Conservation (phyloP, 2,329 filamentous ascomycete genomes). For the Talaromyces atroroseus region DNA sequence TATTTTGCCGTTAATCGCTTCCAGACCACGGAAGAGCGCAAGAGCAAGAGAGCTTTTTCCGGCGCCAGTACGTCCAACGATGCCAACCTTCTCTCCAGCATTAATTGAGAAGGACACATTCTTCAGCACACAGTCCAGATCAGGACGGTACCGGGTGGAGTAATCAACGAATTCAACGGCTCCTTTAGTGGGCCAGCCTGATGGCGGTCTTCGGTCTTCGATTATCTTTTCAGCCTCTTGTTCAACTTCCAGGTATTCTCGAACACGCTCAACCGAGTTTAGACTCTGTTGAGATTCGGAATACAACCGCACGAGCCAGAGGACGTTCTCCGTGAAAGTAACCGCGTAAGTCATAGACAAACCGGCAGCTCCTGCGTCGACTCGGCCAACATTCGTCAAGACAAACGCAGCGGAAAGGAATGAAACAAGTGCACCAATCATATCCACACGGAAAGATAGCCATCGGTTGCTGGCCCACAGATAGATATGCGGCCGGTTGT, state of each 20-base stretch:
- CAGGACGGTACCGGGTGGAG: slow-evolving; percentile 79
- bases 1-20: slow-evolving; percentile 85
- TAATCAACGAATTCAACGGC: slow-evolving; percentile 84
- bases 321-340: slow-evolving; percentile 91
- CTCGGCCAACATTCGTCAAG: slow-evolving; percentile 70
- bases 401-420: slow-evolving; percentile 94
- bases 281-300: slow-evolving; percentile 97
- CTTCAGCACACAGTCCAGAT: slow-evolving; percentile 80
- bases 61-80: slow-evolving; percentile 90
- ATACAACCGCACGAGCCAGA: slow-evolving; percentile 94
- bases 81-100: slow-evolving; percentile 86
- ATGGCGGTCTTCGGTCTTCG: slow-evolving; percentile 68
- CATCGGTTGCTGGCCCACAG: slow-evolving; percentile 96
- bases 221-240: slow-evolving; percentile 80
- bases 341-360: slow-evolving; percentile 93
- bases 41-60: slow-evolving; percentile 94
- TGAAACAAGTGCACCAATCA: slow-evolving; percentile 82
- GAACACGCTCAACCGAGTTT: slow-evolving; percentile 96
- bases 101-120: slow-evolving; percentile 80
- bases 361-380: slow-evolving; percentile 88
- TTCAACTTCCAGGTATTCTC: slow-evolving; percentile 94
- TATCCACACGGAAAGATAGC: slow-evolving; percentile 87
- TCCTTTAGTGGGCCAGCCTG: slow-evolving; percentile 80
- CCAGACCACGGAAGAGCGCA: slow-evolving; percentile 86
- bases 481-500: slow-evolving; percentile 90